Base-by-base conservation (phyloP, 352 stramenopile genomes). In the Peronospora belbahrii region DNA sequence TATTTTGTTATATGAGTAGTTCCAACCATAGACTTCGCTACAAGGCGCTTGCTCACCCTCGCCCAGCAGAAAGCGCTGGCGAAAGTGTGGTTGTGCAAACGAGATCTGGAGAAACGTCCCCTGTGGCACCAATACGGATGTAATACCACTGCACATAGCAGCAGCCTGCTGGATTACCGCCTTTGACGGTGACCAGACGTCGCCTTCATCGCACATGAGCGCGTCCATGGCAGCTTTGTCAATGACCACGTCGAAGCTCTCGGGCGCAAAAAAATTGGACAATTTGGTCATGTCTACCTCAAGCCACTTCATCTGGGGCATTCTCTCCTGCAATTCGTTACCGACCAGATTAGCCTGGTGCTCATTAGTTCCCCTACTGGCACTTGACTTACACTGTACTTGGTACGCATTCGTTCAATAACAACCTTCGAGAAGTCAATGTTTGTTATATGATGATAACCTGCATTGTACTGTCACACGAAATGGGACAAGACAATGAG, bases 211-310 rank as follows among this genome's bases (percentile, higher is more conserved):
- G 23, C 70, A 73, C 55, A 91, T 80, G 18, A 92, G 62, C 17
- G 81, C 81, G 48, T 92, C 81, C 81, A 92, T 92, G 10, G 76
- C 76, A 17, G 81, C 81, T 57, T 92, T 92, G 54, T 92, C 81
- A 22, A 92, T 74, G 15, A 92, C 74, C 11, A 88, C 60, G 48
- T 92, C 81, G 41, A 92, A 92, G 14, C 15, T 62, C 7, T 45
- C 39, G 11, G 50, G 28, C 0, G 17, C 22, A 53, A 87, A 90
- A 2, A 54, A 28, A 7, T 74, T 56, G 14, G 28, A 22, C 27
- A 82, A 35, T 38, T 70, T 75, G n/a, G 66, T 75, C 72, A 84
- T 84, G 37, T 84, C 69, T 5, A 61, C 72, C 32, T 68, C 66
- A 10, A 70, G 20, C 69, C 70, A 82, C 32, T 62, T 66, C 70